These are phyloP conservation scores for Lithospermum erythrorhizon DNA, from an alignment of 257 asterid genomes.

Conservation along the genomic window DNA sequence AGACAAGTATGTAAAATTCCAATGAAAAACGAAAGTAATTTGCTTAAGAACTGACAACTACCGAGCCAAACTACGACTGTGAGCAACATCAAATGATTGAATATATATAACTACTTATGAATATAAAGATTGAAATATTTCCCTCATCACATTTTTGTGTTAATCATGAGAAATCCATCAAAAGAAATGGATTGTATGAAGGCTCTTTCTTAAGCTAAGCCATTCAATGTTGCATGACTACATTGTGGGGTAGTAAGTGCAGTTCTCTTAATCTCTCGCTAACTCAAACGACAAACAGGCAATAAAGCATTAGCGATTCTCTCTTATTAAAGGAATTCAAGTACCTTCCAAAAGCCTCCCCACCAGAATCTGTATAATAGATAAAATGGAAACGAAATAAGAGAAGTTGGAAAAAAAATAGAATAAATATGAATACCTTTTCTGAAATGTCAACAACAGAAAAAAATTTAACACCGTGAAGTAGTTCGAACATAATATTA, in stretches of 20 bases:
- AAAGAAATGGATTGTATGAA: neutral
- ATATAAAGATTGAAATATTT: neutral
- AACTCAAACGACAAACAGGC: no score
- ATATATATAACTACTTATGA: neutral
- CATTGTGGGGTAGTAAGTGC: no score
- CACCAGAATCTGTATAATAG: conserved; percentile 77
- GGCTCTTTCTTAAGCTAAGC: no score
- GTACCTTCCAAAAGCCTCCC: conserved; percentile 99
- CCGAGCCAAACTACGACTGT: neutral
- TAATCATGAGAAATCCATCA: neutral
- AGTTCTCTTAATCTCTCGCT: no score
- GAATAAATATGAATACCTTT: conserved; percentile 4
- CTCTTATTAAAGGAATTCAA: conserved; percentile 8
- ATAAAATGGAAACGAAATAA: neutral
- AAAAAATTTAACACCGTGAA: neutral
- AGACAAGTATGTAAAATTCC: neutral
- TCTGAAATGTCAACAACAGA: neutral
- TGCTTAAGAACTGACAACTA: neutral
- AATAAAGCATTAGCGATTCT: neutral
- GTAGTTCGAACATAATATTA: neutral
- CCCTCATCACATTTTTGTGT: neutral
- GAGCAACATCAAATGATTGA: neutral
- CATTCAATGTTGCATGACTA: no score
- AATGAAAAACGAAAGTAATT: no score
- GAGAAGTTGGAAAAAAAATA: conserved; percentile 8